Conservation (phyloP, 2,329 filamentous ascomycete species). For the Aspergillus bombycis region DNA sequence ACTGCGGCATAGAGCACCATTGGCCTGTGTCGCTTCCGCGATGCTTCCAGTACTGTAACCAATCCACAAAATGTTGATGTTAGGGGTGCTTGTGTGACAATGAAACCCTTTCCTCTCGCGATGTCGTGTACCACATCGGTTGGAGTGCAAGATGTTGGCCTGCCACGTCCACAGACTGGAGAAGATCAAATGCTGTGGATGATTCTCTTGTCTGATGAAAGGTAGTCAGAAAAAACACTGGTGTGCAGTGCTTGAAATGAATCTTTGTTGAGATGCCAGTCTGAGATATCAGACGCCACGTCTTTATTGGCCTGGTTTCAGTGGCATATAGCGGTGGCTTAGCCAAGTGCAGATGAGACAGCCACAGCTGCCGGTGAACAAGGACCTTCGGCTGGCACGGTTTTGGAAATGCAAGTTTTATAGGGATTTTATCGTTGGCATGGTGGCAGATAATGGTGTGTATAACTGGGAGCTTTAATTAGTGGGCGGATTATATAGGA, state of each 20-base stretch:
- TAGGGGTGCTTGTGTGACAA: background rate
- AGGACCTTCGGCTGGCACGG: background rate
- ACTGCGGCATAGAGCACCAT: background rate
- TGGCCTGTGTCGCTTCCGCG: background rate
- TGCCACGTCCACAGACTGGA: background rate
- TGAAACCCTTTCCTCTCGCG: background rate
- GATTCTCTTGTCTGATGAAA: background rate
- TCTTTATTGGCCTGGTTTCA: conserved; percentile 1
- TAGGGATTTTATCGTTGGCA: background rate
- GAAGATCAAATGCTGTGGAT: background rate
- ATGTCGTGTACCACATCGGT: background rate
- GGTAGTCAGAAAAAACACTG: background rate
- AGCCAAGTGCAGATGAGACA: background rate
- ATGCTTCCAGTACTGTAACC: background rate
- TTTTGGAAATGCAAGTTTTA: background rate
- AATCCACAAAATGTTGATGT: background rate
- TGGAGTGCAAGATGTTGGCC: background rate
- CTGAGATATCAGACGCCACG: background rate
- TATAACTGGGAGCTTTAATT: background rate
- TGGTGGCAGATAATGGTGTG: background rate
- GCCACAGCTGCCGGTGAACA: background rate
- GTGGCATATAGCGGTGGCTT: background rate
- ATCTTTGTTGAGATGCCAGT: background rate
- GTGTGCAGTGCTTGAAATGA: background rate
- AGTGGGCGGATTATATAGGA: background rate